A percentile compares a stretch with the other conserved stretches of the same genome.
Conservation (phyloP, 139 green algal species). For the Chlorella sp. region DNA sequence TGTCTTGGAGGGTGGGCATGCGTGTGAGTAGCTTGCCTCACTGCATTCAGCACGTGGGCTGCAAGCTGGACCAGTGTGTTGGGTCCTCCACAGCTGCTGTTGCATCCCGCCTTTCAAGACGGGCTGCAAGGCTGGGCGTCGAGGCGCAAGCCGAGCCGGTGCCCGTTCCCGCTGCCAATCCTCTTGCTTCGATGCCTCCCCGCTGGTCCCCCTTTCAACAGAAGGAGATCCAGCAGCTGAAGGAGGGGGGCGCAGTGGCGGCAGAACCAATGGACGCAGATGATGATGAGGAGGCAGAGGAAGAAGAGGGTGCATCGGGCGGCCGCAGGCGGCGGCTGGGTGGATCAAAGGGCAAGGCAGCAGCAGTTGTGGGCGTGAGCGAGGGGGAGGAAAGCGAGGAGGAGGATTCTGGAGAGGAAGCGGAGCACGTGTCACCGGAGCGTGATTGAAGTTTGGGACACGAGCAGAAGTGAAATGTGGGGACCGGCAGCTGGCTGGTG, state of each 20-base stretch:
- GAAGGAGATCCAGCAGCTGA: constrained; percentile 16
- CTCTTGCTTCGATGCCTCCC: background rate
- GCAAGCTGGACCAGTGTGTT: no score
- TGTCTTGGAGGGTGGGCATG: background rate
- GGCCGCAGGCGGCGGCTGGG: background rate
- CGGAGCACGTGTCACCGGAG: background rate
- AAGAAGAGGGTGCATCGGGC: background rate
- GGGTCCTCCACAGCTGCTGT: no score
- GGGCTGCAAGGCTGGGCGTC: no score
- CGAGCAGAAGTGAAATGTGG: no score
- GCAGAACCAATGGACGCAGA: constrained; percentile 16
- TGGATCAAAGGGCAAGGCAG: background rate
- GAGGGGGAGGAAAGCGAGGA: background rate
- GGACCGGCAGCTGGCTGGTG: no score
- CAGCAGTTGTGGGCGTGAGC: background rate
- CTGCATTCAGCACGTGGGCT: background rate
- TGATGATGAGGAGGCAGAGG: background rate
- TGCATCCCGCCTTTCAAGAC: no score
- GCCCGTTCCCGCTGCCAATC: no score
- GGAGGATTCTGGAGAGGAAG: background rate
- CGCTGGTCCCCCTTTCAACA: background rate
- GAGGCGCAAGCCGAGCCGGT: no score
- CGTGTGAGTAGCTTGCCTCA: background rate
- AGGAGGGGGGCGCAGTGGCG: background rate
- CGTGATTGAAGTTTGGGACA: no score